A percentile compares a stretch with the other conserved stretches of the same genome.
Conservation (phyloP, 441 rosid species). For the Biscutella auriculata region DNA sequence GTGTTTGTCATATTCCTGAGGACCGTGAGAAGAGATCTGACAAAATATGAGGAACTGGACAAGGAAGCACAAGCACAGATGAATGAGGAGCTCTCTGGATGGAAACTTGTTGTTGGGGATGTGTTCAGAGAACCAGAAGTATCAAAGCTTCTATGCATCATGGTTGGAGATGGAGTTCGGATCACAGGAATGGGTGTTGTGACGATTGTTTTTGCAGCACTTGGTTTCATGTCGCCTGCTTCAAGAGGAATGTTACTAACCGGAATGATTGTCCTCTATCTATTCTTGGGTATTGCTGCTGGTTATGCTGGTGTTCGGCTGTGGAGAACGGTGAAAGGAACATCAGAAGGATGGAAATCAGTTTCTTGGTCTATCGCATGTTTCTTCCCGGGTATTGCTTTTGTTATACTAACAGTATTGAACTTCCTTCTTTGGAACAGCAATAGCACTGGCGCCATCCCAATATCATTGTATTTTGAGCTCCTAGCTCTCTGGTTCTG, state of each 20-base stretch:
- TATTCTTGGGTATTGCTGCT: conserved; percentile 71
- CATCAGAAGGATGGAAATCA: conserved; percentile 73
- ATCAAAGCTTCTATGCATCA: conserved; percentile 68
- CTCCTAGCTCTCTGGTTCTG: conserved; percentile 88
- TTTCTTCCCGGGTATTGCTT: conserved; percentile 90
- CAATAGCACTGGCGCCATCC: conserved; percentile 81
- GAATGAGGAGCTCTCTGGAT: conserved; percentile 94
- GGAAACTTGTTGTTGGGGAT: conserved; percentile 97
- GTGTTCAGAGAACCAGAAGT: conserved; percentile 80
- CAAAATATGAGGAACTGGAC: conserved; percentile 88
- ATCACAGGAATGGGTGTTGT: conserved; percentile 84
- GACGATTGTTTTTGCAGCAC: conserved; percentile 82
- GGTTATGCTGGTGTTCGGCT: conserved; percentile 76
- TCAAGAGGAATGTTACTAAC: conserved; percentile 88
- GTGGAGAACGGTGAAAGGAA: conserved; percentile 79
- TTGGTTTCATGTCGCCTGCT: conserved; percentile 95
- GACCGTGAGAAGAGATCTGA: conserved; percentile 89
- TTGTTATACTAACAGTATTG: conserved; percentile 61
- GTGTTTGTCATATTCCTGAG: conserved; percentile 85
- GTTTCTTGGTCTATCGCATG: conserved; percentile 73
- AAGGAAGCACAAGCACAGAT: conserved; percentile 95
- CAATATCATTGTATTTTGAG: conserved; percentile 64
- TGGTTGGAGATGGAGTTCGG: conserved; percentile 88
- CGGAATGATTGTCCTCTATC: conserved; percentile 84
- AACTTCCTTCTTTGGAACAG: conserved; percentile 91